Base-by-base conservation (phyloP, 352 stramenopile species). In the Phytopythium chamaehyphon region DNA sequence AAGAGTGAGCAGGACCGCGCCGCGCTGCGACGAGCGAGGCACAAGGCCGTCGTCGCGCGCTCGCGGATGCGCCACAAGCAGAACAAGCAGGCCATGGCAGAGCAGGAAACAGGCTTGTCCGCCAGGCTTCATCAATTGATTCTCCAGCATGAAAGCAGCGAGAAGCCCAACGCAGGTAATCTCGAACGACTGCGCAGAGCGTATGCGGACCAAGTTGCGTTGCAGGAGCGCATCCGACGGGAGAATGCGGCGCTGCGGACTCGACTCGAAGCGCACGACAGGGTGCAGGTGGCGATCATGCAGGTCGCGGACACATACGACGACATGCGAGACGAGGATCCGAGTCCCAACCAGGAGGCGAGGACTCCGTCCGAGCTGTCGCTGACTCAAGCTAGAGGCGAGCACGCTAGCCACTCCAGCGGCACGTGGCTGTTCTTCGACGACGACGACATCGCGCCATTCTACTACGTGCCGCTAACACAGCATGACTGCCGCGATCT, bases 181-280 rank as follows among this genome's bases (percentile, higher is more conserved):
- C 40, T 57, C 19, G 50, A 70, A 22, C 39, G 58, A 6, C 44
- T 65, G n/a, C 49, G 57, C 2, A 48, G 62, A 16, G 47, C 47
- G n/a, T 72, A 61, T 35, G 47, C 39, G 0, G 62, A 64, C 22
- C 53, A 66, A 37, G 66, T 75, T 7, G 59, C 66, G 7, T 57
- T 52, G 21, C 51, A 75, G 36, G 55, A 75, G 39, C 62, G 64
- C 7, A 71, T 81, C 46, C 45, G 51, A 8, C 19, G 62, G 9
- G 71, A 74, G 47, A 82, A 82, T 59, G 68, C 64, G 26, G 46
- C 55, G 16, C 59, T 82, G 47, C 55, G 53, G 43, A 35, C 49
- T 10, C 65, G 60, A 12, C 60, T 78, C 50, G 59, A 72, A 28
- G 56, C 62, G 21, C 59, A 78, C 47, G 36, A 51, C 43, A 71